Evolutionary conservation across 495 filamentous ascomycete genomes (phyloP).

Genomic region (Daldinia grandis): DNA sequence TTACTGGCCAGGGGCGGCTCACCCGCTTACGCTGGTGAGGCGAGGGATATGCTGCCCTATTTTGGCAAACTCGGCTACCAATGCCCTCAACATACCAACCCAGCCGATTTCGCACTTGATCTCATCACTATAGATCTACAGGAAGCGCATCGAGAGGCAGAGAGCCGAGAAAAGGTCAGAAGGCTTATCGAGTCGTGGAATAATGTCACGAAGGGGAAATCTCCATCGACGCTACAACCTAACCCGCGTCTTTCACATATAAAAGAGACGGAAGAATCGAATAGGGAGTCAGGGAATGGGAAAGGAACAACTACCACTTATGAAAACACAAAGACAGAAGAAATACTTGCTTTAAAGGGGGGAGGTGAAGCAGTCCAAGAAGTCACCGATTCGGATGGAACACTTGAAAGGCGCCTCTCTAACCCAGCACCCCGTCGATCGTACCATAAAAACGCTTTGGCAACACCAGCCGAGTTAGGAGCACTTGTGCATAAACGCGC

Average conservation of each 20-base stretch:
- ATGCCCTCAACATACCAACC: slow-evolving; percentile 73
- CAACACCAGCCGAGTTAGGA: slow-evolving; percentile 75
- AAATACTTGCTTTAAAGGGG: background rate
- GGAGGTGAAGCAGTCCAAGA: slow-evolving; percentile 15
- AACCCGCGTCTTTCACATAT: slow-evolving; percentile 29
- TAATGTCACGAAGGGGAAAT: slow-evolving; percentile 2
- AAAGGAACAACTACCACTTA: background rate
- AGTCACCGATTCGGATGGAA: slow-evolving; percentile 1
- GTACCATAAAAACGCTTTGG: slow-evolving; percentile 51
- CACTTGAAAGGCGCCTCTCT: slow-evolving; percentile 22
- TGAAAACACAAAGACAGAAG: background rate
- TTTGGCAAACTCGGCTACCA: slow-evolving; percentile 66
- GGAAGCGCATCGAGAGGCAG: slow-evolving; percentile 63
- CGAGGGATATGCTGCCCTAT: slow-evolving; percentile 69
- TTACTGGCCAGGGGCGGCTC: slow-evolving; percentile 73
- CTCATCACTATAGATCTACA: slow-evolving; percentile 78
- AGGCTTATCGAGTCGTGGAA: slow-evolving; percentile 64
- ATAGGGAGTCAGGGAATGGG: slow-evolving; percentile 3
- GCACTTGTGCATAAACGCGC: slow-evolving; percentile 67
- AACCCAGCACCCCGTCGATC: slow-evolving; percentile 35
- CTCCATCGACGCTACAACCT: background rate
- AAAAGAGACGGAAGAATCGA: slow-evolving; percentile 35
- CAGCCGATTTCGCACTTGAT: slow-evolving; percentile 79
- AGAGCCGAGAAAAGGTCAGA: slow-evolving; percentile 66
- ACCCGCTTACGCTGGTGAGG: slow-evolving; percentile 72